Percentiles rank a stretch among this genome's conserved stretches.
These are phyloP conservation scores for Sclerotinia minor DNA, from an alignment of 2,329 filamentous ascomycete species.

Conservation along the genomic window DNA sequence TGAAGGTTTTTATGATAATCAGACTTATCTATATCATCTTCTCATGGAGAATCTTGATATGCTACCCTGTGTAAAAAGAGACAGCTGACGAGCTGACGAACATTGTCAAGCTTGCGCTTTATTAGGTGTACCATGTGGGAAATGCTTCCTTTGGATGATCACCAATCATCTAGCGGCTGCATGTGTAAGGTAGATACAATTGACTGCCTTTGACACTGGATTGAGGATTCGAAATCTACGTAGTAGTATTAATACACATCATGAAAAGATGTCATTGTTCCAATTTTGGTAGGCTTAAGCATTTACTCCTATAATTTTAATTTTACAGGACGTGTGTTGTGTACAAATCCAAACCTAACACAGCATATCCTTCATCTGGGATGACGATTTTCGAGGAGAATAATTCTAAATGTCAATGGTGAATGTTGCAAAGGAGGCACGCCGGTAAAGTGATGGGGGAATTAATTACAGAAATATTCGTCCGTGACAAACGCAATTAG, in stretches of 20 bases:
- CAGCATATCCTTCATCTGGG: not conserved
- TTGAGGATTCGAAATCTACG: no score
- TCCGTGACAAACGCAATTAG: no score
- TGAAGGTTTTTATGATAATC: conserved; percentile 1
- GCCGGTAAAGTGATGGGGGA: not conserved
- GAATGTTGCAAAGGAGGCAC: not conserved
- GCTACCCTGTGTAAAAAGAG: not conserved
- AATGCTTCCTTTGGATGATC: not conserved
- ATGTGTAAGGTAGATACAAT: no score
- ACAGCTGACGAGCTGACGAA: not conserved
- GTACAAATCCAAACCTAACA: not conserved
- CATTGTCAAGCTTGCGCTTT: not conserved
- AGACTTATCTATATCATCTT: not conserved
- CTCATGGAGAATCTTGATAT: not conserved
- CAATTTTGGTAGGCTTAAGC: not conserved
- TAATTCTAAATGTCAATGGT: not conserved
- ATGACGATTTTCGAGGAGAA: not conserved
- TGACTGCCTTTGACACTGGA: no score
- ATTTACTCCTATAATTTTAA: not conserved
- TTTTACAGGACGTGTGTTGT: not conserved
- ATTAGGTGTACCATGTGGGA: not conserved
- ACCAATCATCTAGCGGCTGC: no score
- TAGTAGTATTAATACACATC: no score
- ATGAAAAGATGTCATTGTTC: not conserved
- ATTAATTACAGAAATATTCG: not conserved